A percentile compares a stretch with the other conserved stretches of the same genome.
phyloP scores from a whole-genome alignment of 1,284 basidiomycete species.

The Coriolopsis trogii region DNA sequence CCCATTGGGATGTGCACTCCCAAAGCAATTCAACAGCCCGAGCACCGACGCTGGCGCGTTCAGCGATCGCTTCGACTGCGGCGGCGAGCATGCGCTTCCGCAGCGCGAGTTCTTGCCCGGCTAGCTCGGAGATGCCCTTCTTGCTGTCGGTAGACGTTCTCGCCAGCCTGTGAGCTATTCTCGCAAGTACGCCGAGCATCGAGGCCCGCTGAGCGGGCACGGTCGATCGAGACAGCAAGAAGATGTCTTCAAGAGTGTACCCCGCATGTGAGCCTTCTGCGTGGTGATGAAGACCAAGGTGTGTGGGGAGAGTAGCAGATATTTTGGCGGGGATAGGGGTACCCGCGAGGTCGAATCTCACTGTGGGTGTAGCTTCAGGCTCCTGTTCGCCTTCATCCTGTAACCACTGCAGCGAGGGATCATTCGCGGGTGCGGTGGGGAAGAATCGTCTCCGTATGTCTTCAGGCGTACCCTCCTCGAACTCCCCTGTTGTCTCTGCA shows the following conservation, averaged over 20 bases:
- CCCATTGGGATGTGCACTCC: slow-evolving; percentile 70
- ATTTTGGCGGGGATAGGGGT: slow-evolving; percentile 57
- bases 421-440: slow-evolving; percentile 67
- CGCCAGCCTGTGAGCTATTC: slow-evolving; percentile 53
- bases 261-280: slow-evolving; percentile 80
- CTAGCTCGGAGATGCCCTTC: slow-evolving; percentile 41
- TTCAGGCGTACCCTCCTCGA: slow-evolving; percentile 78
- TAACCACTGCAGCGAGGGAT: slow-evolving; percentile 83
- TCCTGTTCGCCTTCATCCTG: slow-evolving; percentile 34
- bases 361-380: slow-evolving; percentile 28
- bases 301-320: slow-evolving; percentile 66
- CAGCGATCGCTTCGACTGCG: slow-evolving; percentile 63
- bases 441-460: slow-evolving; percentile 86
- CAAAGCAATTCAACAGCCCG: slow-evolving; percentile 71
- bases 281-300: slow-evolving; percentile 91
- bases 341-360: slow-evolving; percentile 80
- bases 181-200: slow-evolving; percentile 77
- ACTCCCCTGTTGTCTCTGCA: slow-evolving; percentile 31
- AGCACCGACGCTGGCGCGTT: slow-evolving; percentile 69
- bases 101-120: slow-evolving; percentile 49
- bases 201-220: slow-evolving; percentile 84
- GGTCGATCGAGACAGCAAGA: slow-evolving; percentile 80
- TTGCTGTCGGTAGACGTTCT: slow-evolving; percentile 25
- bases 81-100: slow-evolving; percentile 64
- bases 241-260: slow-evolving; percentile 88